These are phyloP conservation scores for Ceratobasidium sp. DNA, from an alignment of 1,284 basidiomycete species.

Conservation along the genomic window DNA sequence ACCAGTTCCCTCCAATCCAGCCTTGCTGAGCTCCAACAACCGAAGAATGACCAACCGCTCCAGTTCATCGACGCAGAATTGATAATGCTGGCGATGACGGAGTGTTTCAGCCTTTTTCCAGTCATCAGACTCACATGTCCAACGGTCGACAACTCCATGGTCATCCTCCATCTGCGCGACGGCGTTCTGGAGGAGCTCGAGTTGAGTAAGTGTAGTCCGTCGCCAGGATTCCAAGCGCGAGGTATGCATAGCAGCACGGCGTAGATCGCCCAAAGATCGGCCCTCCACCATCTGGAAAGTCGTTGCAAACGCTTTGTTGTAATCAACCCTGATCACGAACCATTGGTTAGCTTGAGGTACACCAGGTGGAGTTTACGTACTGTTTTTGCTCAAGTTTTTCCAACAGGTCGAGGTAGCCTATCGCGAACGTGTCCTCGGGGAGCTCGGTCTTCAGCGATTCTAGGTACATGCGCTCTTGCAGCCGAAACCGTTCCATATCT, in stretches of 20 bases:
- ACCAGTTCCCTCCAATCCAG: background rate
- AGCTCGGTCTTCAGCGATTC: background rate
- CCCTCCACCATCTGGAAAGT: too few relatives aligned
- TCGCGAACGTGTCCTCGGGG: background rate
- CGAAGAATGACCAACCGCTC: background rate
- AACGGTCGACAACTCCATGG: background rate
- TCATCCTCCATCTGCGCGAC: background rate
- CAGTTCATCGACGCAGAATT: slow-evolving; percentile 7
- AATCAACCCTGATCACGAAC: background rate
- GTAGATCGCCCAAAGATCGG: background rate
- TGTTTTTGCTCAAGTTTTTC: background rate
- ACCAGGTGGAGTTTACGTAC: background rate
- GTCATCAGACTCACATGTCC: background rate
- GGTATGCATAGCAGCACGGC: background rate
- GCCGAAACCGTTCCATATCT: background rate
- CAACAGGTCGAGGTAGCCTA: slow-evolving; percentile 1
- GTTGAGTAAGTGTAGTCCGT: background rate
- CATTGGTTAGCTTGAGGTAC: background rate
- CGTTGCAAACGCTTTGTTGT: background rate
- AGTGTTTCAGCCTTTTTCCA: background rate
- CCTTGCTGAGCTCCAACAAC: background rate
- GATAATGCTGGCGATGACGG: background rate
- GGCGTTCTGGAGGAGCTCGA: too few relatives aligned
- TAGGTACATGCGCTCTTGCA: background rate
- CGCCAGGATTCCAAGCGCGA: background rate